These are phyloP conservation scores for Phragmites australis DNA, from an alignment of 176 grass and related monocot genomes.

Conservation along the genomic window DNA sequence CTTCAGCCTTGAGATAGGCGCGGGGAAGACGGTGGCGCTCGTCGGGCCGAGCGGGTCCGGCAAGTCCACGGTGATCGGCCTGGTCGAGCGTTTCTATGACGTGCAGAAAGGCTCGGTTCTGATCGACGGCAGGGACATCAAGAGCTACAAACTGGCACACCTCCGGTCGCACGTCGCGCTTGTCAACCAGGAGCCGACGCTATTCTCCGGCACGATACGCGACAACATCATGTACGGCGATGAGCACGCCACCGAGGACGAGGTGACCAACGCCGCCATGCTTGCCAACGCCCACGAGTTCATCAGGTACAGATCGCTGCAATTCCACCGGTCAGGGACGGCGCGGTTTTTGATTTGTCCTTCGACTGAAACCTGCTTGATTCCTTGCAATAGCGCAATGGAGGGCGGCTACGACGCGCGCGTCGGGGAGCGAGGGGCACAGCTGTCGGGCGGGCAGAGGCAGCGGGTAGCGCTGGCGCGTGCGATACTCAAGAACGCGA, in stretches of 20 bases:
- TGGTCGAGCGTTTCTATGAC: slow-evolving; percentile 62
- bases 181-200: slow-evolving; percentile 57
- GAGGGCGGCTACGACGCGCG: slow-evolving; percentile 54
- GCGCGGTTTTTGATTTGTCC: background rate
- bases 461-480: slow-evolving; percentile 62
- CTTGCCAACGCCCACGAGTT: slow-evolving; percentile 51
- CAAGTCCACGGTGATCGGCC: slow-evolving; percentile 58
- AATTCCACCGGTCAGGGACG: background rate
- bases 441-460: slow-evolving; percentile 63
- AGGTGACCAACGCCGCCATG: slow-evolving; percentile 40
- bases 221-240: slow-evolving; percentile 54
- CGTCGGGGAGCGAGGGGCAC: slow-evolving; percentile 53
- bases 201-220: slow-evolving; percentile 51
- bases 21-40: slow-evolving; percentile 54
- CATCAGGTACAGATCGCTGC: slow-evolving; percentile 32
- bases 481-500: slow-evolving; percentile 52
- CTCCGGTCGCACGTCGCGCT: slow-evolving; percentile 49
- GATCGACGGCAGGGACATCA: slow-evolving; percentile 56
- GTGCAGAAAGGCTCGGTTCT: slow-evolving; percentile 39
- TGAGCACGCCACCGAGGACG: slow-evolving; percentile 44
- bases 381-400: slow-evolving; percentile 28
- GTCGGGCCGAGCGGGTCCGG: slow-evolving; percentile 59
- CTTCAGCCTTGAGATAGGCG: slow-evolving; percentile 52
- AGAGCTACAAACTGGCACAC: slow-evolving; percentile 37
- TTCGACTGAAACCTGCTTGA: background rate